Base-by-base conservation (phyloP, 208 protist genomes). In the Blechomonas ayalai region DNA sequence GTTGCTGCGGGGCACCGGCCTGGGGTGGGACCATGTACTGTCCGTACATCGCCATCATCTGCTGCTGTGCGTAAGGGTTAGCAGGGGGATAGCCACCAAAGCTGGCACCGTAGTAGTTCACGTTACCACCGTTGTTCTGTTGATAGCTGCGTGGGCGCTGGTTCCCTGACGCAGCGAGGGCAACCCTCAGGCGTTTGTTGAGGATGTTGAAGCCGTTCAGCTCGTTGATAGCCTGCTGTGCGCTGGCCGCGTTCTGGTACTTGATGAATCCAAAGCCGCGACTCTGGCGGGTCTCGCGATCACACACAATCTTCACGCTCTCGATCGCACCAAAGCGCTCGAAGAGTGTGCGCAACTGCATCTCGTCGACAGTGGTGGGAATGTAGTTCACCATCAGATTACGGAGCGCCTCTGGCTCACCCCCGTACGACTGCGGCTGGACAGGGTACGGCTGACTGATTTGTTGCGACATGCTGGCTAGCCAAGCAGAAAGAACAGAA, bases 341-440 rank as follows among this genome's bases (percentile, higher is more conserved):
- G 59, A 95, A 95, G 33, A 89, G 58, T 48, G 89, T 65, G 47
- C 78, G 72, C 32, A 91, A 69, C 65, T 91, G 77, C 38, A 76
- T 52, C 65, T 91, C 77, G 36, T 87, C 78, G 16, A 91, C 67
- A n/a, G 74, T 83, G 8, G 78, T 84, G 32, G 82, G 82, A 45
- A 91, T 85, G 66, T 91, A 91, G 67, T 91, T 91, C 58, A 91
- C 82, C 72, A 91, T 91, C 34, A 91, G 66, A 64, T 91, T 91
- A 58, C 82, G 82, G 48, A 81, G 51, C 24, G 62, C 45, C 57
- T 87, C 78, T 18, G 78, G 75, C 45, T 91, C 82, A 10, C 55
- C 49, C 51, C 70, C 73, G 69, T 71, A 76, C 29, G 40, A 44
- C 51, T 66, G 31, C 52, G 58, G 65, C 34, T 43, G 45, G 16